Percentiles rank a stretch among this genome's conserved stretches.
These are phyloP conservation scores for Brassica napus DNA, from an alignment of 345 rosid species.

Conservation along the genomic window Da-Ae NC_063439.1:6731001-6731500, in stretches of 20 bases:
- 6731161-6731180: slow-evolving; percentile 31
- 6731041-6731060: neutral
- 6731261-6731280: too few species aligned
- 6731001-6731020: slow-evolving; percentile 22
- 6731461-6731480: neutral
- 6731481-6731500: neutral
- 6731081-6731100: slow-evolving; percentile 36
- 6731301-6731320: slow-evolving; percentile 20
- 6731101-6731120: slow-evolving; percentile 4
- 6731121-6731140: slow-evolving; percentile 38
- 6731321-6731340: slow-evolving; percentile 16
- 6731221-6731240: slow-evolving; percentile 12
- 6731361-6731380: slow-evolving; percentile 4
- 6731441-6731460: slow-evolving; percentile 26
- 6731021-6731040: slow-evolving; percentile 28
- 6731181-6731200: slow-evolving; percentile 25
- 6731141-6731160: slow-evolving; percentile 31
- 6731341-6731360: neutral
- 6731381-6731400: neutral
- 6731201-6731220: slow-evolving; percentile 33
- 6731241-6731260: neutral
- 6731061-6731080: slow-evolving; percentile 23
- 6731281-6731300: slow-evolving; percentile 2
- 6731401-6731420: neutral
- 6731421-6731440: slow-evolving; percentile 28